A percentile compares a stretch with the other conserved stretches of the same genome.
phyloP scores from a whole-genome alignment of 441 rosid species.

The Cnidoscolus chayamansa region DNA sequence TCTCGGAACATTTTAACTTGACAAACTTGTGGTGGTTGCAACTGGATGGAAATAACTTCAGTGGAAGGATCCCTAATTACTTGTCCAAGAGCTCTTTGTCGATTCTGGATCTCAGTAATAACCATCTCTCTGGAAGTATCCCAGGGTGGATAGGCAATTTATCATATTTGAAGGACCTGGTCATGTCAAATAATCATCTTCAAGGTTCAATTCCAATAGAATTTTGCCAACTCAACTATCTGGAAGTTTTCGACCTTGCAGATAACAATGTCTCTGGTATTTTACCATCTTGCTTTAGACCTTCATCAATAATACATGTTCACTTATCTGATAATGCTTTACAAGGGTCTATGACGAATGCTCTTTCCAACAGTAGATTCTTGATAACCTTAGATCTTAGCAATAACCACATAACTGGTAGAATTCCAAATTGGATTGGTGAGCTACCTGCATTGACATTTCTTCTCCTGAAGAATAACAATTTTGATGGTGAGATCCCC shows the following conservation, averaged over 20 bases:
- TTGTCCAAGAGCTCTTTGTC: not conserved
- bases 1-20: conserved; percentile 8
- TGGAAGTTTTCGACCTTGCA: conserved; percentile 20
- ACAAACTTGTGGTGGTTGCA: not conserved
- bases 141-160: conserved; percentile 14
- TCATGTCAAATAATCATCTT: conserved; percentile 21
- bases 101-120: conserved; percentile 2
- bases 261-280: conserved; percentile 13
- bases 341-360: not conserved
- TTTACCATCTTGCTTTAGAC: conserved; percentile 16
- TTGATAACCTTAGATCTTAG: conserved; percentile 12
- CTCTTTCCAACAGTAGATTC: not conserved
- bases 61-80: not conserved
- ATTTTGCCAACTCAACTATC: not conserved
- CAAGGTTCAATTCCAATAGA: conserved; percentile 22
- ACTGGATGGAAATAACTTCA: conserved; percentile 12
- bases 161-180: not conserved
- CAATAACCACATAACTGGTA: conserved; percentile 3
- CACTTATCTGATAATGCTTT: not conserved
- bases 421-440: conserved; percentile 8
- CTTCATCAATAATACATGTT: not conserved
- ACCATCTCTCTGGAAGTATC: conserved; percentile 5
- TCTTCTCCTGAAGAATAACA: conserved; percentile 2
- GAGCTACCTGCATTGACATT: not conserved
- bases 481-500: not conserved